Evolutionary conservation across 306 rosid genomes (phyloP).

Genomic region (Acacia acuminata): DNA sequence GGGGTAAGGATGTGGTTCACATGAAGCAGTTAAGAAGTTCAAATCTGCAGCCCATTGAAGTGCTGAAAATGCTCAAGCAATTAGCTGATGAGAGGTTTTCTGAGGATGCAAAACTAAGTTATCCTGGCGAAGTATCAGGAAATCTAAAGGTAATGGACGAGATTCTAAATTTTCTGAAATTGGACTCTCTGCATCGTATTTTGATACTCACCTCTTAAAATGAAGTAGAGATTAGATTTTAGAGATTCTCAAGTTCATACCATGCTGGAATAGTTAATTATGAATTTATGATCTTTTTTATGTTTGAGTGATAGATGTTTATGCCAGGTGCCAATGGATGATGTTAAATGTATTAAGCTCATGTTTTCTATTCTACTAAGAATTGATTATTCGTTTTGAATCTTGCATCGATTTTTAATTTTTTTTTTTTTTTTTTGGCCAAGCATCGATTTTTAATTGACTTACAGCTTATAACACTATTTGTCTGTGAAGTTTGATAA

Average conservation of each 20-base stretch:
- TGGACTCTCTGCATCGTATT: not conserved
- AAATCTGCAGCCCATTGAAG: conserved; percentile 44
- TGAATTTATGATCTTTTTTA: not conserved
- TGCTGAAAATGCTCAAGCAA: conserved; percentile 54
- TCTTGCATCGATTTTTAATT: not conserved
- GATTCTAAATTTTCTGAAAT: not conserved
- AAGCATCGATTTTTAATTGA: not conserved
- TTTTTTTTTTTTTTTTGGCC: too few species aligned
- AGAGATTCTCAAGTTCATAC: not conserved
- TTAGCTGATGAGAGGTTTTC: conserved; percentile 59
- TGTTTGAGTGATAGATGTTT: not conserved
- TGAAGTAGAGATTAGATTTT: not conserved
- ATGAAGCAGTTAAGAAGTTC: conserved; percentile 57
- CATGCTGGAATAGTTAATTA: not conserved
- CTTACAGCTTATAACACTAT: not conserved
- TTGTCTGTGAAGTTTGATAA: not conserved
- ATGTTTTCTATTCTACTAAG: not conserved
- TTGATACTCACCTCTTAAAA: not conserved
- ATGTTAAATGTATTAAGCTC: not conserved
- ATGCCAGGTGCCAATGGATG: not conserved
- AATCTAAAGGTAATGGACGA: conserved; percentile 48
- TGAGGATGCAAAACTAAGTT: too few species aligned
- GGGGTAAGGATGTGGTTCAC: conserved; percentile 47
- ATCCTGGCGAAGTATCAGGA: conserved; percentile 46
- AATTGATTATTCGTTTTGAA: not conserved